Base-by-base conservation (phyloP, 2,329 filamentous ascomycete species). In the Xenoacremonium recifei region DNA sequence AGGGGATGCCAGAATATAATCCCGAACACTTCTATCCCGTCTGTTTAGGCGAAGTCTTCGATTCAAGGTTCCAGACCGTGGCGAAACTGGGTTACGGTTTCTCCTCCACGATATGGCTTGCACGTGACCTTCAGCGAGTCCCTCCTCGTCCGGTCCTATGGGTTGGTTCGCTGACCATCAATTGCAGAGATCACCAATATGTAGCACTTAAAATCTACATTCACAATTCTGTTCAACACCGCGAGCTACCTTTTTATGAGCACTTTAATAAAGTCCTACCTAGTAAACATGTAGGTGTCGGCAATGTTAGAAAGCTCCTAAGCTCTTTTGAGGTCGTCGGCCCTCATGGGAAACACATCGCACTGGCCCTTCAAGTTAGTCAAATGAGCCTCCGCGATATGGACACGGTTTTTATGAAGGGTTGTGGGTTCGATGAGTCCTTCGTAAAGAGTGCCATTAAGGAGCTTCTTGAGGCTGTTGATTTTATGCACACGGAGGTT, bases 71-170 rank as follows among this genome's bases (percentile, higher is more conserved):
- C 41, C 60, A 72, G 50, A 40, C 61, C 0, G 38, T 70, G 1
- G 57, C 61, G 1, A 71, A 71, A 48, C 49, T 71, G 17, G 67
- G 68, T 20, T 71, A 54, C 50, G 68, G 68, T 32, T 50, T 54
- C 15, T 60, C 53, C 9, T 71, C 66, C 11, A 72, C 68, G 2
- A 64, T 68, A 27, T 72, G 67, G 66, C 55, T 72, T 13, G 66
- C 65, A 6, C 61, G 59, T 21, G 62, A 71, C 47, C 51, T 66
- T 10, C 51, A 55, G 60, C 60, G 41, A 40, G 47, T 46, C 60
- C 39, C 39, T 55, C 42, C 3, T 39, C n/a, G 47, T 15, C 33
- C 7, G 15, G 7, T 23, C 13, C 10, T 5, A 21, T 21, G 6
- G 3, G 23, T 11, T 21, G 4, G 7, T 10, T 11, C 11, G 18